Conservation (phyloP, 371 early-diverging fungal species). For the Mucor racemosus region DNA sequence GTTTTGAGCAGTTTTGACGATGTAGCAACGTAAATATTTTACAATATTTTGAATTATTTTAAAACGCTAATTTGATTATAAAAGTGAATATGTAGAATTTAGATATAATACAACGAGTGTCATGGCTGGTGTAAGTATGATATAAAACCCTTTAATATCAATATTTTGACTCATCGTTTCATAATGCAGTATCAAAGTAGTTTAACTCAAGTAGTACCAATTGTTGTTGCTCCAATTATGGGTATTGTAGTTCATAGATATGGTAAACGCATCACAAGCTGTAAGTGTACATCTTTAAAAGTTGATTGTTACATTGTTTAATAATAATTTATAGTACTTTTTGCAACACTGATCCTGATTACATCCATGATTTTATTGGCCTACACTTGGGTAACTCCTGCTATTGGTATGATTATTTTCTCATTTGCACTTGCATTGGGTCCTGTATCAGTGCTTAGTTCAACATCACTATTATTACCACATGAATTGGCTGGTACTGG, state of each 20-base stretch:
- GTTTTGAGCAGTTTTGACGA: slow-evolving; percentile 55
- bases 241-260: slow-evolving; percentile 59
- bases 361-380: slow-evolving; percentile 41
- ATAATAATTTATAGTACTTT: slow-evolving; percentile 27
- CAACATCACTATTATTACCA: slow-evolving; percentile 47
- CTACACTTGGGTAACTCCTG: slow-evolving; percentile 43
- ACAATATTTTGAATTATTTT: background rate
- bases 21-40: slow-evolving; percentile 43
- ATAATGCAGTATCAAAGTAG: slow-evolving; percentile 55
- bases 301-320: background rate
- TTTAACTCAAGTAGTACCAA: slow-evolving; percentile 58
- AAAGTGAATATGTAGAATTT: slow-evolving; percentile 46
- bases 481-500: slow-evolving; percentile 53
- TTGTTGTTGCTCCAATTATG: slow-evolving; percentile 55
- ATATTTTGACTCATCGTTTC: background rate
- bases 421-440: slow-evolving; percentile 51
- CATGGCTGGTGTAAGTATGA: slow-evolving; percentile 48
- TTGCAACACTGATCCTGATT: slow-evolving; percentile 42
- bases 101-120: slow-evolving; percentile 47
- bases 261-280: slow-evolving; percentile 50
- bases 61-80: too few species aligned
- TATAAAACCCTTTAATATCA: background rate
- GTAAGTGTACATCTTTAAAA: slow-evolving; percentile 28
- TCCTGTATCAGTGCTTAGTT: slow-evolving; percentile 48
- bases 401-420: slow-evolving; percentile 53